Percentiles rank a stretch among this genome's conserved stretches.
phyloP scores from a whole-genome alignment of 805 yeast species.

The Diddensiella caesifluorescens region DNA sequence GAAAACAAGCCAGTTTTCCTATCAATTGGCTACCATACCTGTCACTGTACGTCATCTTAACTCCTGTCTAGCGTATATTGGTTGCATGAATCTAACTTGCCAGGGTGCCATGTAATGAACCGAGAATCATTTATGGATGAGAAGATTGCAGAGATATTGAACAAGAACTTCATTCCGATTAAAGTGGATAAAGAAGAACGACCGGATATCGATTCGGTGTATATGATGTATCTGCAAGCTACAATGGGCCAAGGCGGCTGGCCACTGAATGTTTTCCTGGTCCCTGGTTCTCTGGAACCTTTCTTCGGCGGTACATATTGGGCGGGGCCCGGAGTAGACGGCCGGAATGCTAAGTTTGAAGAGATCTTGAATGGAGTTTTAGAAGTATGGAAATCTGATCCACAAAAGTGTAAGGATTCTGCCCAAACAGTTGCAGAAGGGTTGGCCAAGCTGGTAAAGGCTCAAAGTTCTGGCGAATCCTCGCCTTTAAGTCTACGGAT shows the following conservation, averaged over 20 bases:
- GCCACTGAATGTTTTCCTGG: slow-evolving; percentile 37
- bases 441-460: slow-evolving; percentile 24
- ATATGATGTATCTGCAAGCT: slow-evolving; percentile 36
- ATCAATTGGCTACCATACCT: slow-evolving; percentile 35
- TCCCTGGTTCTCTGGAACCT: slow-evolving; percentile 33
- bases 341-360: slow-evolving; percentile 23
- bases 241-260: slow-evolving; percentile 36
- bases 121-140: slow-evolving; percentile 29
- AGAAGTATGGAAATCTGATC: slow-evolving; percentile 30
- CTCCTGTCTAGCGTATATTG: no score
- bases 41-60: slow-evolving; percentile 27
- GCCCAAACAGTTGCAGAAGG: slow-evolving; percentile 24
- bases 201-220: slow-evolving; percentile 38
- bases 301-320: slow-evolving; percentile 37
- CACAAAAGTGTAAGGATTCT: slow-evolving; percentile 25
- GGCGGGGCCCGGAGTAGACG: slow-evolving; percentile 31
- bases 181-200: slow-evolving; percentile 36
- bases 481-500: slow-evolving; percentile 10
- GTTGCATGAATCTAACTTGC: neutral
- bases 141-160: slow-evolving; percentile 28
- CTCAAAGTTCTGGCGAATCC: slow-evolving; percentile 21
- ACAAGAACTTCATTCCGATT: slow-evolving; percentile 33
- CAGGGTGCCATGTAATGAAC: slow-evolving; percentile 36
- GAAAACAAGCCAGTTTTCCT: slow-evolving; percentile 34
- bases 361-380: slow-evolving; percentile 30